These are phyloP conservation scores for Myxozyma geophila DNA, from an alignment of 805 yeast species.

Conservation along the genomic window DNA sequence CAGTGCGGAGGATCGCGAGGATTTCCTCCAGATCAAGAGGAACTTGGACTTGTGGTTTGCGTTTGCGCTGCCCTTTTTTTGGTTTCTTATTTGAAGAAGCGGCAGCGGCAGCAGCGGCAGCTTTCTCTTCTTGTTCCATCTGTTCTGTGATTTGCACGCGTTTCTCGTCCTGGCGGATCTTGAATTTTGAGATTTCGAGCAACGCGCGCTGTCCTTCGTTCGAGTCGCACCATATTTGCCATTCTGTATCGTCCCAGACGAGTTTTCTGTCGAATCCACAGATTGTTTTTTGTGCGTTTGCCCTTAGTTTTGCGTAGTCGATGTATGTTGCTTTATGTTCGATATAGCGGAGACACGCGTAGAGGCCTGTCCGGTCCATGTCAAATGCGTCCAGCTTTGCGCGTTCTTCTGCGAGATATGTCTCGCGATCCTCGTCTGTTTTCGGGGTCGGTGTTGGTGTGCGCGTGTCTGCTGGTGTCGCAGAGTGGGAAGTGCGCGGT, in stretches of 20 bases:
- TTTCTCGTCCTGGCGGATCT: slow-evolving; percentile 10
- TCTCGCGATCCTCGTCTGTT: slow-evolving; percentile 40
- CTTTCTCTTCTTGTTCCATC: slow-evolving; percentile 1
- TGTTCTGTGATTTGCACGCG: not conserved
- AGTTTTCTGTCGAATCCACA: slow-evolving; percentile 40
- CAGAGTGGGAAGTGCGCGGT: not conserved
- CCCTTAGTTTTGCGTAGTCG: slow-evolving; percentile 34
- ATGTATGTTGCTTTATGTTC: slow-evolving; percentile 29
- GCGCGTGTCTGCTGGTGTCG: slow-evolving; percentile 18
- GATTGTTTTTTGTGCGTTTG: slow-evolving; percentile 40
- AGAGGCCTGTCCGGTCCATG: not conserved
- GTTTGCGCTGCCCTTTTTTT: not conserved
- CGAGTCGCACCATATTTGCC: slow-evolving; percentile 34
- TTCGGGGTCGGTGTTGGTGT: slow-evolving; percentile 34
- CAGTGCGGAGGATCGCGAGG: slow-evolving; percentile 10
- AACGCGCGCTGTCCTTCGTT: slow-evolving; percentile 24
- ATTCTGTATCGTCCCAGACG: slow-evolving; percentile 39
- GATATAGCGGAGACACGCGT: slow-evolving; percentile 35
- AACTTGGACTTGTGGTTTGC: slow-evolving; percentile 11
- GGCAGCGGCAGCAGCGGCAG: not conserved
- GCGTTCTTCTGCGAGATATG: slow-evolving; percentile 8
- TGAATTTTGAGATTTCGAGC: slow-evolving; percentile 13
- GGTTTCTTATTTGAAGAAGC: not conserved
- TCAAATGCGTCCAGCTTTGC: slow-evolving; percentile 3
- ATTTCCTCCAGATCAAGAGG: slow-evolving; percentile 18